These are phyloP conservation scores for Ophiobolus disseminans DNA, from an alignment of 2,329 filamentous ascomycete genomes.

Conservation along the genomic window DNA sequence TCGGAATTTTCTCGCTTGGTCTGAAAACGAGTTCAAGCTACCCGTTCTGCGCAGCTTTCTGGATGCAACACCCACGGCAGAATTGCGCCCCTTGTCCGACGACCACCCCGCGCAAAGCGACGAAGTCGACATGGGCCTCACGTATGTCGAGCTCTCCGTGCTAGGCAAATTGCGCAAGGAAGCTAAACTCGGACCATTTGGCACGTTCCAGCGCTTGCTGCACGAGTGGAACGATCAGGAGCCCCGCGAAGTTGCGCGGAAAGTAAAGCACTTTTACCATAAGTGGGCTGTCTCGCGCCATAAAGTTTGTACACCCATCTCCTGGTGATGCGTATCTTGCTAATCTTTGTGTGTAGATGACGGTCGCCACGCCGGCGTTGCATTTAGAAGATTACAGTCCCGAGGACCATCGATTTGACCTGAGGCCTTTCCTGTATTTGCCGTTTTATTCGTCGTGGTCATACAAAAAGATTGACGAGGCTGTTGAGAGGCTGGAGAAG, in stretches of 20 bases:
- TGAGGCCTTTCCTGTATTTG: slow-evolving; percentile 53
- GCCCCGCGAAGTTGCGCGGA: slow-evolving; percentile 53
- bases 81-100: slow-evolving; percentile 69
- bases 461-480: slow-evolving; percentile 50
- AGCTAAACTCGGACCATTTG: slow-evolving; percentile 54
- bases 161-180: slow-evolving; percentile 63
- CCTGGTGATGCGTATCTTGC: too few relatives aligned
- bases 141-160: slow-evolving; percentile 60
- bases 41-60: slow-evolving; percentile 72
- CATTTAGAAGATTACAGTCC: slow-evolving; percentile 58
- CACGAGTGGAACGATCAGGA: slow-evolving; percentile 57
- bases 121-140: slow-evolving; percentile 60
- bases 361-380: slow-evolving; percentile 35
- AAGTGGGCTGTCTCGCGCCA: slow-evolving; percentile 46
- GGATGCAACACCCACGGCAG: slow-evolving; percentile 54
- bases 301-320: too few relatives aligned
- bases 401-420: slow-evolving; percentile 66
- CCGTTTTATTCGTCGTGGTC: slow-evolving; percentile 42
- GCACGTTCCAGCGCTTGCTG: slow-evolving; percentile 61
- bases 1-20: slow-evolving; percentile 73
- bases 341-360: too few relatives aligned
- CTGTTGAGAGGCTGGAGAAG: slow-evolving; percentile 39
- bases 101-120: slow-evolving; percentile 67
- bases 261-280: slow-evolving; percentile 54
- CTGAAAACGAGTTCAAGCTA: slow-evolving; percentile 60